Evolutionary conservation across 108 stramenopile genomes (phyloP).

Genomic region (Nitzschia sp.): DNA sequence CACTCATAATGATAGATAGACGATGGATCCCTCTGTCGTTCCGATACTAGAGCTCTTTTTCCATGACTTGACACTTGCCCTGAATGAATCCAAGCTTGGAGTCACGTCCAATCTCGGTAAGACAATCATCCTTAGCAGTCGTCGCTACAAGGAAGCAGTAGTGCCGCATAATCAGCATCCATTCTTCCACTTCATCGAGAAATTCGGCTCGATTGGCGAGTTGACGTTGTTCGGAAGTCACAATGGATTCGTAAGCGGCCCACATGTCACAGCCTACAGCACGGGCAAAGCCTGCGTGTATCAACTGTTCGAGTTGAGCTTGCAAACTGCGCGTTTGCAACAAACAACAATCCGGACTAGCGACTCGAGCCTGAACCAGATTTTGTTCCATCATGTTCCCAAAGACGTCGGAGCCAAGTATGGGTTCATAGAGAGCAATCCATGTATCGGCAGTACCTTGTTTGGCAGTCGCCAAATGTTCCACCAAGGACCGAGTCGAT

Average conservation of each 20-base stretch:
- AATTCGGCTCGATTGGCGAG: conserved; percentile 73
- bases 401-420: conserved; percentile 65
- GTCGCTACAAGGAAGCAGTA: conserved; percentile 70
- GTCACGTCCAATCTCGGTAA: neutral
- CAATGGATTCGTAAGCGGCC: conserved; percentile 70
- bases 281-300: conserved; percentile 49
- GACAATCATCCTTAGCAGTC: neutral
- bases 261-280: conserved; percentile 83
- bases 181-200: conserved; percentile 89
- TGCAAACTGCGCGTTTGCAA: conserved; percentile 56
- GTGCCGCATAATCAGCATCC: conserved; percentile 78
- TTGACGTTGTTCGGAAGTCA: conserved; percentile 56
- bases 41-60: neutral
- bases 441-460: conserved; percentile 11
- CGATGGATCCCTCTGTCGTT: neutral
- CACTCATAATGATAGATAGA: neutral
- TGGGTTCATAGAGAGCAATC: conserved; percentile 70
- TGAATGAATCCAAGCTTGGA: conserved; percentile 7
- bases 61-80: conserved; percentile 1
- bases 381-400: conserved; percentile 80
- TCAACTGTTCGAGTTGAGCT: conserved; percentile 54
- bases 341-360: conserved; percentile 49
- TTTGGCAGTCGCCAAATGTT: conserved; percentile 5
- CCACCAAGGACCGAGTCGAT: conserved; percentile 37
- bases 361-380: conserved; percentile 58